Evolutionary conservation across 225 moss, liverwort and hornwort species (phyloP), one percentile per base, ranked within the genome.

Genomic region (Antitrichia curtipendula): DNA sequence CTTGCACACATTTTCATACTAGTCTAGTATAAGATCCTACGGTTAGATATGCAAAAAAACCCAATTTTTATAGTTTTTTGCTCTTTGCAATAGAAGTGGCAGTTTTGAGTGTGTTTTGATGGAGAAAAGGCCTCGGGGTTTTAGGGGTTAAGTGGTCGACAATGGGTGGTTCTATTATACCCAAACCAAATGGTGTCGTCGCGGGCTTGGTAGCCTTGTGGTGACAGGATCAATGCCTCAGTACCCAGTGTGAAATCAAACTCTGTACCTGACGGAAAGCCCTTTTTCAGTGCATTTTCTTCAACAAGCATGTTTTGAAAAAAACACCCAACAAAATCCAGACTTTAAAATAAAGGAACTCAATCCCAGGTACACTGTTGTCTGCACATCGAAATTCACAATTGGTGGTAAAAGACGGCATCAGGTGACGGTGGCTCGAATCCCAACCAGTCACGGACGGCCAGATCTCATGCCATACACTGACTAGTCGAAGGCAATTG

Each of bases 171-270:
- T n/a, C n/a, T n/a, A n/a, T n/a, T n/a, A n/a, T 65, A 66, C n/a
- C 6, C 12, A 21, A n/a, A n/a, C 21, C 12, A 14, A 13, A 14
- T 40, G 8, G 14, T 25, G 40, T 13, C 5, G 8, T 8, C 15
- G 15, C 0, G 2, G 5, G 69, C 24, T 69, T 2, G 1, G 5
- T 69, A 69, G n/a, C 8, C 6, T 25, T 1, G 1, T 0, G 14
- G 9, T 8, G 5, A 41, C 16, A 71, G 3, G 12, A 29, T 29
- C 45, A 6, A 45, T 27, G 27, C 8, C 9, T 29, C 45, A 6
- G 29, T 27, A 43, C 8, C 9, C 16, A 29, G 0, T 17, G 45
- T 45, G 72, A 72, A 45, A 45, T 72, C 45, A 29, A 28, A 7
- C 31, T 47, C 29, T 73, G 18, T 31, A 0, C 10, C 1, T 29